Evolutionary conservation across 306 rosid genomes (phyloP).

Genomic region (Dryas drummondii): DNA sequence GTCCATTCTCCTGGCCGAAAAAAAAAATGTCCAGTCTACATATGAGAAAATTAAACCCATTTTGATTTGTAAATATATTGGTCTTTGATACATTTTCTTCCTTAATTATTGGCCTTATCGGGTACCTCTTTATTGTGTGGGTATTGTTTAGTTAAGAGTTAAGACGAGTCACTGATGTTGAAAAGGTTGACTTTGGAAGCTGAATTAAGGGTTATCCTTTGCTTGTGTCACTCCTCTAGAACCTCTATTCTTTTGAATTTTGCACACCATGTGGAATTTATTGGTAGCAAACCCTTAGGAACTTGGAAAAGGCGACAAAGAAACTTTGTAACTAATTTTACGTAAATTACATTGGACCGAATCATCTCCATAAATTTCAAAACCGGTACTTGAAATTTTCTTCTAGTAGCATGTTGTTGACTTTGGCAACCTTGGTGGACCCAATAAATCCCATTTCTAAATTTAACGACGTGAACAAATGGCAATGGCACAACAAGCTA

Average conservation of each 20-base stretch:
- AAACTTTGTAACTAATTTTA: no score
- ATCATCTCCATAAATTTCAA: background rate
- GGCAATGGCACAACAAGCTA: background rate
- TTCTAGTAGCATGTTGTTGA: conserved; percentile 9
- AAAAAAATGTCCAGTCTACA: no score
- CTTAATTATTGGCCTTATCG: no score
- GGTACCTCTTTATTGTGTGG: background rate
- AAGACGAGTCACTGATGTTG: background rate
- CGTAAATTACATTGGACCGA: no score
- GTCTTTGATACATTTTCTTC: no score
- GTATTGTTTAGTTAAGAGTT: background rate
- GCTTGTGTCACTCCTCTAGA: conserved; percentile 4
- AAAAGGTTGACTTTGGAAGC: background rate
- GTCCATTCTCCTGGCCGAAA: no score
- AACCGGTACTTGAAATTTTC: background rate
- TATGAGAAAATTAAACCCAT: no score
- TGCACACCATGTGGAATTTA: background rate
- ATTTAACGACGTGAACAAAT: background rate
- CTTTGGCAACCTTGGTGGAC: background rate
- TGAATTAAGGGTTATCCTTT: no score
- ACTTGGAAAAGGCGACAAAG: background rate
- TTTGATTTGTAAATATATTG: no score
- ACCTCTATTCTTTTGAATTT: background rate
- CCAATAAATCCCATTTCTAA: background rate
- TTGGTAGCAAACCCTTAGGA: background rate